Evolutionary conservation across 331 rosid species (phyloP), one percentile per base, ranked within the genome.

Genomic region (Rosa hybrid): DNA sequence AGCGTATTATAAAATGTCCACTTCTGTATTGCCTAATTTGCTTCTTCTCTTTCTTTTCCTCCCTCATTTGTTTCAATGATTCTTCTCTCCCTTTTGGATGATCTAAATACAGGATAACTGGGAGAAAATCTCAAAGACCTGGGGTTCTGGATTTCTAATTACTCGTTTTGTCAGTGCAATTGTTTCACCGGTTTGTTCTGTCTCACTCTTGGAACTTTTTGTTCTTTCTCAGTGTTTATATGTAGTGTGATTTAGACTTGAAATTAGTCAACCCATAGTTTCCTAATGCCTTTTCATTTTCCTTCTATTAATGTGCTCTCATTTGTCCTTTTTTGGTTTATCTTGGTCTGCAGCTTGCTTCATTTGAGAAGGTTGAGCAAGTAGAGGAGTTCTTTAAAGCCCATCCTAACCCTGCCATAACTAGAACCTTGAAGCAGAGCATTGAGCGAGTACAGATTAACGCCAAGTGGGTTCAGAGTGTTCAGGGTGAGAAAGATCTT

Each of bases 371-470:
- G 88, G 93, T 88, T 5, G 84, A 82, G 79, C 97, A 91, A 83
- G 79, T 89, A 13, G 95, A 94, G 83, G 97, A 89, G 80, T 94
- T 91, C 89, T 94, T 92, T 78, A 89, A 83, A 25, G 81, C 21
- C 81, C 92, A 81, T 53, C 60, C 77, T 8, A 86, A 46, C 80
- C 83, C 89, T 0, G 56, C 92, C 10, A 86, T 91, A 41, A 87
- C 90, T 25, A 91, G 99, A 90, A 95, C 97, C 13, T 64, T 95
- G 81, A 95, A 86, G 89, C 99, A 95, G 91, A 95, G 99, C 85
- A 88, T 91, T 50, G 99, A 93, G 88, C 87, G 88, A 23, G 92
- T 93, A 27, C 81, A 81, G 79, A 91, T 91, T 45, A 93, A 95
- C 69, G 84, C 94, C 68, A 89, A 81, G 78, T 95, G 98, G 97